phyloP scores from a whole-genome alignment of 2,329 filamentous ascomycete genomes.

The Sclerotinia trifoliorum region DNA sequence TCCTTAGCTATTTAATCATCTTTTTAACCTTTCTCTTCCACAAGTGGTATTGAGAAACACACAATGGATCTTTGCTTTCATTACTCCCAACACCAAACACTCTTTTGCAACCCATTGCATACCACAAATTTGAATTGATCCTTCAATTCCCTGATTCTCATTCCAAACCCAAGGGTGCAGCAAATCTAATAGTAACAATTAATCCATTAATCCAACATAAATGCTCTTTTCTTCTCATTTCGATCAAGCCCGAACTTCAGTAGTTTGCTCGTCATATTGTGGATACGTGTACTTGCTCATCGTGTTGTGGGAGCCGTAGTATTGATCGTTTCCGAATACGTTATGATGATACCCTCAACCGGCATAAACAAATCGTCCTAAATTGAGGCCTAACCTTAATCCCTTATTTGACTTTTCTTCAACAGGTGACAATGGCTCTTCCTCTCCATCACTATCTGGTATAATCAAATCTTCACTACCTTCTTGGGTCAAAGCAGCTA shows the following conservation, averaged over 20 bases:
- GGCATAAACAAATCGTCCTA: slow-evolving; percentile 28
- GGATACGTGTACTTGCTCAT: neutral
- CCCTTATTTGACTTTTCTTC: neutral
- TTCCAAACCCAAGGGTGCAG: neutral
- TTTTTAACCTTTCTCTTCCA: neutral
- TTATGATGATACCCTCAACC: neutral
- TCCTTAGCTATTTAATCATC: slow-evolving; percentile 1
- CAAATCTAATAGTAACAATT: neutral
- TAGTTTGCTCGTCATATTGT: neutral
- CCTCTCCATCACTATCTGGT: slow-evolving; percentile 48
- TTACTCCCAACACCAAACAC: slow-evolving; percentile 11
- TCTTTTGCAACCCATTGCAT: neutral
- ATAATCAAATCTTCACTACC: slow-evolving; percentile 54
- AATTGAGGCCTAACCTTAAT: slow-evolving; percentile 13
- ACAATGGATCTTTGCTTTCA: neutral
- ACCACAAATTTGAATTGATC: neutral
- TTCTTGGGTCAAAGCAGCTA: slow-evolving; percentile 31
- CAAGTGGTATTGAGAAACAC: neutral
- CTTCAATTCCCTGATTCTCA: neutral
- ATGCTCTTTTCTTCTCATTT: neutral
- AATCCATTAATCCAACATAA: slow-evolving; percentile 11
- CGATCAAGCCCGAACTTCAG: neutral
- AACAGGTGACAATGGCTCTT: slow-evolving; percentile 33
- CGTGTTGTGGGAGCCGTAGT: neutral
- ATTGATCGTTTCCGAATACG: neutral